A percentile compares a stretch with the other conserved stretches of the same genome.
Evolutionary conservation across 2,329 filamentous ascomycete species (phyloP).

Genomic region (Talaromyces funiculosus): DNA sequence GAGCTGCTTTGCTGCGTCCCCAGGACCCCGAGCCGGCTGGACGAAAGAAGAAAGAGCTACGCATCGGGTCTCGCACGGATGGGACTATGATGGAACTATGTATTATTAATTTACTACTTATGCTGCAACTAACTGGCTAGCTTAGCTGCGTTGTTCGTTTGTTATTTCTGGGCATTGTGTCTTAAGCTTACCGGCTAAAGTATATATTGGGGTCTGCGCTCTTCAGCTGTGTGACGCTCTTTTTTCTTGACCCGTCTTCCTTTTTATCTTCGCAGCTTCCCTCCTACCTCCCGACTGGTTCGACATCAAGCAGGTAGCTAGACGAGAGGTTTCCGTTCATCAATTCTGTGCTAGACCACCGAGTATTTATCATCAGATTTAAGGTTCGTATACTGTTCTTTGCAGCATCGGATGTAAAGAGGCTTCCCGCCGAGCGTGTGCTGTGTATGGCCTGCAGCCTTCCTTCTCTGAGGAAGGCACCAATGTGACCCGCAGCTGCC

Average conservation of each 20-base stretch:
- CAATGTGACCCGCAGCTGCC: neutral
- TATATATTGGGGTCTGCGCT: slow-evolving; percentile 4
- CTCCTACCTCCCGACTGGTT: neutral
- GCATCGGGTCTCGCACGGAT: neutral
- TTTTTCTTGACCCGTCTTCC: neutral
- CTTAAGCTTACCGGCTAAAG: neutral
- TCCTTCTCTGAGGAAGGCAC: neutral
- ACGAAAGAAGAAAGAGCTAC: neutral
- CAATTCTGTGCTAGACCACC: neutral
- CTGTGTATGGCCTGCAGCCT: no score
- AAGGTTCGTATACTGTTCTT: neutral
- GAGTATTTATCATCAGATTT: neutral
- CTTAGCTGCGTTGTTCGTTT: neutral
- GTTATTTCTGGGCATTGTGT: neutral
- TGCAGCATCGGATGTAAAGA: no score
- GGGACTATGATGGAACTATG: neutral
- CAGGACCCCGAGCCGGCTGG: neutral
- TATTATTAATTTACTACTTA: neutral
- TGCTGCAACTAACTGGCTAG: neutral
- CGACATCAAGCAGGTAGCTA: neutral
- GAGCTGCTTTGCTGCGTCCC: neutral
- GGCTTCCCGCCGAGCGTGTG: neutral
- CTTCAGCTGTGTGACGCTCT: neutral
- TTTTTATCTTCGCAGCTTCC: neutral
- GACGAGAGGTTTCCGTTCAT: neutral